Percentiles rank a stretch among this genome's conserved stretches.
Conservation (phyloP, 805 yeast species). For the Clavispora vitiphila region DNA sequence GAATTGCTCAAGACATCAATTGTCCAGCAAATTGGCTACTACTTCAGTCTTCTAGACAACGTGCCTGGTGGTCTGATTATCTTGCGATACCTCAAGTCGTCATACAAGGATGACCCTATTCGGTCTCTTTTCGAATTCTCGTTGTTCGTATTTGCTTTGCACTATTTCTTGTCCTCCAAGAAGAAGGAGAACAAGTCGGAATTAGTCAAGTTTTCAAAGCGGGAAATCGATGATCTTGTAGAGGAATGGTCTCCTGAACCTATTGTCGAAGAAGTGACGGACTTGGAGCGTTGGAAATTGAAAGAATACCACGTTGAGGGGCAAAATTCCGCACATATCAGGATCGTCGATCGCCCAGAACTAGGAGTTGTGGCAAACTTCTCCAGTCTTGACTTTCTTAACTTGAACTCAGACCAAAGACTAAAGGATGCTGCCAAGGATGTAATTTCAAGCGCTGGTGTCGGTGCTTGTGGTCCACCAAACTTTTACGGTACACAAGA, state of each 20-base stretch:
- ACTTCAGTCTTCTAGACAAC: constrained; percentile 30
- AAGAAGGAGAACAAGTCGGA: constrained; percentile 72
- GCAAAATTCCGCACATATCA: constrained; percentile 40
- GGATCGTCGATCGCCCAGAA: constrained; percentile 22
- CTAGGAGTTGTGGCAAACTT: constrained; percentile 51
- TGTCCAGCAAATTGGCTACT: constrained; percentile 29
- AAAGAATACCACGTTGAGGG: constrained; percentile 58
- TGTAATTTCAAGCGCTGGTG: constrained; percentile 70
- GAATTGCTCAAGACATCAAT: constrained; percentile 31
- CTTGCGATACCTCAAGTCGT: constrained; percentile 70
- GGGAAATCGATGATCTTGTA: constrained; percentile 76
- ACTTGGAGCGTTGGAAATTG: constrained; percentile 57
- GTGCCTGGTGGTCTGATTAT: constrained; percentile 57
- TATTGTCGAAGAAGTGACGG: constrained; percentile 51
- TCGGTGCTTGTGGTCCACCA: constrained; percentile 98
- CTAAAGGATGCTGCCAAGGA: constrained; percentile 51
- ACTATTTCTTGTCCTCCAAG: constrained; percentile 75
- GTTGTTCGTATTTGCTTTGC: constrained; percentile 73
- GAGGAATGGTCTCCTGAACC: constrained; percentile 94
- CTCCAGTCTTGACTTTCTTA: constrained; percentile 67
- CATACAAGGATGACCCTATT: constrained; percentile 91
- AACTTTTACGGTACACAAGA: constrained; percentile 96
- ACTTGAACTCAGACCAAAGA: constrained; percentile 45
- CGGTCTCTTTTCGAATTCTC: constrained; percentile 78
- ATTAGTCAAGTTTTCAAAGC: constrained; percentile 51